Evolutionary conservation across 2,329 filamentous ascomycete genomes (phyloP).

Genomic region (Colletotrichum orbiculare): DNA sequence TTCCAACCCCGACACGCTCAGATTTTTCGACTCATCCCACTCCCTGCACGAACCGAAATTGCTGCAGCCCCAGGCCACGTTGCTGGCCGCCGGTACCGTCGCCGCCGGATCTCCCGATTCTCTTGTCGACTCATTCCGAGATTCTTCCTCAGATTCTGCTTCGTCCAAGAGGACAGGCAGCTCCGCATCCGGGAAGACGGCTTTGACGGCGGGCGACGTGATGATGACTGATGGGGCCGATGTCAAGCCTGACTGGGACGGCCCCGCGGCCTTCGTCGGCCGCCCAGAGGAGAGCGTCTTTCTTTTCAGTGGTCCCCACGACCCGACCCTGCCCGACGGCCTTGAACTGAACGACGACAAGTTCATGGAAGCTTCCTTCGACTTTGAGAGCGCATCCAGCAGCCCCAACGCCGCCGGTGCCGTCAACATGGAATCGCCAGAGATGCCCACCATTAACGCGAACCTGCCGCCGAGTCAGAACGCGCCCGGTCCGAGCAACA

Average conservation of each 20-base stretch:
- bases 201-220: constrained; percentile 52
- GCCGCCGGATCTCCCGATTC: constrained; percentile 55
- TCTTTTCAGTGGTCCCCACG: constrained; percentile 45
- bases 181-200: constrained; percentile 58
- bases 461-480: constrained; percentile 41
- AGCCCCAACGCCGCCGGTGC: constrained; percentile 58
- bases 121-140: constrained; percentile 55
- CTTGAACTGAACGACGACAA: constrained; percentile 52
- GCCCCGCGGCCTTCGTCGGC: constrained; percentile 45
- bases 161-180: constrained; percentile 60
- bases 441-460: constrained; percentile 54
- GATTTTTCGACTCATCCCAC: constrained; percentile 44
- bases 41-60: constrained; percentile 32
- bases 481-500: constrained; percentile 41
- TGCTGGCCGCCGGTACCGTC: constrained; percentile 41
- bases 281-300: constrained; percentile 50
- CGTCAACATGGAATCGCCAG: constrained; percentile 54
- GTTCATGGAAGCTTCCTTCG: constrained; percentile 62
- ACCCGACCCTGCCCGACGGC: constrained; percentile 42
- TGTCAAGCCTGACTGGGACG: constrained; percentile 56
- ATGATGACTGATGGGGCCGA: constrained; percentile 56
- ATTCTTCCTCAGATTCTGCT: constrained; percentile 65
- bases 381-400: constrained; percentile 69
- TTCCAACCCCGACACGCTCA: constrained; percentile 50
- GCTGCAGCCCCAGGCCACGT: constrained; percentile 34